Conservation (phyloP, 2,329 filamentous ascomycete species). For the Aspergillus awamori region DNA sequence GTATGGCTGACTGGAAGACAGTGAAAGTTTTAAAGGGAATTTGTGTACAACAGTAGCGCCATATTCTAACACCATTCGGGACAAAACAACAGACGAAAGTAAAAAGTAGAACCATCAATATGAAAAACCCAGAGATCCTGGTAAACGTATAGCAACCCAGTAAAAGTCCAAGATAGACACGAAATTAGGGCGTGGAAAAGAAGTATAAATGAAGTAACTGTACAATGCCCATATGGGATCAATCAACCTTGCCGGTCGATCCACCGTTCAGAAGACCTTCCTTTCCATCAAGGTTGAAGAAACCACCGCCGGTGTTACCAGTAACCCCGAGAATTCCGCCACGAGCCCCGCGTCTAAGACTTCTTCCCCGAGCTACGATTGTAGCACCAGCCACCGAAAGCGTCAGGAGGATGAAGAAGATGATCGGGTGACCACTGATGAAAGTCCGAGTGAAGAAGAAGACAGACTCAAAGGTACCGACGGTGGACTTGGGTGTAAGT, state of each 20-base stretch:
- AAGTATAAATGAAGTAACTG: conserved; percentile 34
- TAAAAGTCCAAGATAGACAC: conserved; percentile 10
- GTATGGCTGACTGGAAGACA: background rate
- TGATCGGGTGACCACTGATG: conserved; percentile 47
- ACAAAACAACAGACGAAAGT: background rate
- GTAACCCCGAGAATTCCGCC: conserved; percentile 42
- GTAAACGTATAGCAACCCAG: background rate
- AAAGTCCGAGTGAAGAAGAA: conserved; percentile 51
- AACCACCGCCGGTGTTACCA: conserved; percentile 40
- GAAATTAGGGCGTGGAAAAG: conserved; percentile 17
- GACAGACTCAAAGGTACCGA: conserved; percentile 49
- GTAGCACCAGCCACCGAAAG: conserved; percentile 38
- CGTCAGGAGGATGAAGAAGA: conserved; percentile 45
- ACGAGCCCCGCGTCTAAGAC: conserved; percentile 32
- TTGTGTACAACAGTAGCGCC: background rate
- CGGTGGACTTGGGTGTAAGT: conserved; percentile 53
- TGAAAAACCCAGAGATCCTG: background rate
- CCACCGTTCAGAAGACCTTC: conserved; percentile 49
- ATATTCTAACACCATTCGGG: background rate
- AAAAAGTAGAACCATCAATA: background rate
- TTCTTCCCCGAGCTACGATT: conserved; percentile 37
- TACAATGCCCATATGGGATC: conserved; percentile 33
- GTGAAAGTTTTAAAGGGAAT: no score
- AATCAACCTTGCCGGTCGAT: conserved; percentile 52
- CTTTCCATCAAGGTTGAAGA: conserved; percentile 54